Evolutionary conservation across 768 basidiomycete genomes (phyloP), one percentile per base, ranked within the genome.

Genomic region (Tulasnella sp.): DNA sequence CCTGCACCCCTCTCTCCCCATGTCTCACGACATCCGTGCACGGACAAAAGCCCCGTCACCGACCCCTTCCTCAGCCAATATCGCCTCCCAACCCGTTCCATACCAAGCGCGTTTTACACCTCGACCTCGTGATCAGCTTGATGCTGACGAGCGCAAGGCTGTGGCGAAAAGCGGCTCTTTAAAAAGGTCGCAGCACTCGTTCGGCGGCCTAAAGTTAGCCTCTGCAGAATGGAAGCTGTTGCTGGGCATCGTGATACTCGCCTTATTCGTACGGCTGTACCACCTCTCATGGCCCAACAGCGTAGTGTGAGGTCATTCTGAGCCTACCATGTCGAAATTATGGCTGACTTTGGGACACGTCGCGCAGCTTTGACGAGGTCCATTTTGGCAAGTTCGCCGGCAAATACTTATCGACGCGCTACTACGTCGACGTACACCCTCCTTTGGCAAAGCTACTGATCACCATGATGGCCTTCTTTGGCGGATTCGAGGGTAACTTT

Each of bases 371-470:
- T 70, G 94, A 98, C 69, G 94, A 98, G 70, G 94, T 97, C 0
- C 94, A 98, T 70, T 98, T 98, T 70, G 94, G 94, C 61, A 96
- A 96, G 70, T 98, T 98, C 68, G 92, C 94, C 4, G 78, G 81
- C 49, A 88, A 87, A 68, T 98, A 98, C 68, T 88, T 97, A 77
- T 89, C 89, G 75, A 84, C 86, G 41, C 79, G 83, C 63, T 92
- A 90, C 70, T 92, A 87, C 66, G 85, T 87, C 67, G 96, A 99
- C 69, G 94, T 99, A 1, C 96, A 99, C 68, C 96, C 96, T 0
- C 96, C 96, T 2, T 76, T 99, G 17, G 96, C 96, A 5, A 99
- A 98, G 67, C 77, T 99, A 25, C 75, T 99, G 53, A 92, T 99
- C 65, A 97, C 94, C 0, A 77, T 97, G 34, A 87, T 89, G 7